Base-by-base conservation (phyloP, 139 green algal species). In the Coelastrella sp. region DNA sequence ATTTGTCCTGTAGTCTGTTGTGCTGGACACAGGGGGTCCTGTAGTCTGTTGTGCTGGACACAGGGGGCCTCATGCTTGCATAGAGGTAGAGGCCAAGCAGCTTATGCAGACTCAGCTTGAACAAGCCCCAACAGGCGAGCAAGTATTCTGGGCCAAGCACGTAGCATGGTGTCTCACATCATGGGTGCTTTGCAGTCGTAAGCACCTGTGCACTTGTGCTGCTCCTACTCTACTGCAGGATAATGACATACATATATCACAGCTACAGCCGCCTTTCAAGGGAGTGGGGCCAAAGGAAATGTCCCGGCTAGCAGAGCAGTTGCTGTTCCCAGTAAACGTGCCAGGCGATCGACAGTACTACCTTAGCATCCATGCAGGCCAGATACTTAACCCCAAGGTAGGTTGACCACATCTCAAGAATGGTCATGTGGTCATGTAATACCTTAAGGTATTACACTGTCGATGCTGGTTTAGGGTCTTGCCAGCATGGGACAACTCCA, bases 271-370 rank as follows among this genome's bases (percentile, higher is more conserved):
- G 2, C 91, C 93, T 21, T 88, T 96, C 66, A 68, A 48, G 27
- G 48, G 71, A 32, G 27, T 68, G 2, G 41, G 59, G 11, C 45
- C 41, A 3, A 69, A 59, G 21, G 83, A 75, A 21, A 53, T 83
- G 13, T n/a, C 72, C 0, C 30, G 32, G 0, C 35, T 88, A 3
- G 45, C 72, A 27, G 67, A 32, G 7, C 82, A 87, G 57, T n/a
- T 87, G 62, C 32, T 88, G 73, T 88, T 88, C 48, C 83, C 83
- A 1, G 43, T 88, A 3, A 83, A 89, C 0, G 8, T 93, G 5
- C 40, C 84, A 53, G 91, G 85, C 13, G 92, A 95, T 83, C 63
- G 93, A 19, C 90, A 96, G 69, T 96, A 95, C 89, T 92, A 93
- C 80, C 83, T 96, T 25, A 93, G 86, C 23, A 69, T 82, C 4